Evolutionary conservation across 2,329 filamentous ascomycete genomes (phyloP).

Genomic region (Pestalotiopsis sp.): DNA sequence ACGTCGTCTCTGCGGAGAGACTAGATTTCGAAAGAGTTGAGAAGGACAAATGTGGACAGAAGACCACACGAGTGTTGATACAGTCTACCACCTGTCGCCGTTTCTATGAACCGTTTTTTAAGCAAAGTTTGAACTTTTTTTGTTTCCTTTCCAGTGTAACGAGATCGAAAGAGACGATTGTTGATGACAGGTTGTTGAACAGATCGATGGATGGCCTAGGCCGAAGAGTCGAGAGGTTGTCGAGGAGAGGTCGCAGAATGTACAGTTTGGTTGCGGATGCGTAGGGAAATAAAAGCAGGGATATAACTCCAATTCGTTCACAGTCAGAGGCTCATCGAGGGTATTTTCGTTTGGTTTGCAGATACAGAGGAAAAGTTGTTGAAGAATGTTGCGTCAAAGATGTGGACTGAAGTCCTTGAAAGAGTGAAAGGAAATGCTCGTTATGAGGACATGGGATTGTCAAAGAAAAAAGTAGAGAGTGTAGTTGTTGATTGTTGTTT

Average conservation of each 20-base stretch:
- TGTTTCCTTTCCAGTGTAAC: conserved; percentile 16
- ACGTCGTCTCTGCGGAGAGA: conserved; percentile 35
- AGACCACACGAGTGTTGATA: conserved; percentile 18
- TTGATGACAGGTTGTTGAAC: conserved; percentile 14
- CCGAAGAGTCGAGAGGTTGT: conserved; percentile 25
- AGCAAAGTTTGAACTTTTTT: conserved; percentile 7
- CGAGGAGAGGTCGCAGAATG: conserved; percentile 11
- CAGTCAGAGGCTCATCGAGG: conserved; percentile 48
- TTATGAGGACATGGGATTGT: conserved; percentile 47
- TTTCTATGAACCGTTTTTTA: conserved; percentile 28
- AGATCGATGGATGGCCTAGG: not conserved
- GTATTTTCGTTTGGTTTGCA: conserved; percentile 33
- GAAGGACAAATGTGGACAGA: conserved; percentile 23
- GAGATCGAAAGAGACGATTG: conserved; percentile 22
- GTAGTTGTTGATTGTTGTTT: conserved; percentile 24
- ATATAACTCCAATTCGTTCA: conserved; percentile 45
- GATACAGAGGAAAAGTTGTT: conserved; percentile 37
- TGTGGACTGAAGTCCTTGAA: conserved; percentile 30
- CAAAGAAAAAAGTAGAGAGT: conserved; percentile 29
- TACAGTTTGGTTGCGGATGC: conserved; percentile 29
- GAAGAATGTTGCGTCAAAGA: conserved; percentile 32
- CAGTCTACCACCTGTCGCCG: conserved; percentile 15
- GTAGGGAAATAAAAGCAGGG: conserved; percentile 30
- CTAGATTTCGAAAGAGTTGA: conserved; percentile 35
- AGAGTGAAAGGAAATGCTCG: conserved; percentile 39